Evolutionary conservation across 2,329 filamentous ascomycete species (phyloP), one percentile per base, ranked within the genome.

Genomic region (Tolypocladium nubicola): DNA sequence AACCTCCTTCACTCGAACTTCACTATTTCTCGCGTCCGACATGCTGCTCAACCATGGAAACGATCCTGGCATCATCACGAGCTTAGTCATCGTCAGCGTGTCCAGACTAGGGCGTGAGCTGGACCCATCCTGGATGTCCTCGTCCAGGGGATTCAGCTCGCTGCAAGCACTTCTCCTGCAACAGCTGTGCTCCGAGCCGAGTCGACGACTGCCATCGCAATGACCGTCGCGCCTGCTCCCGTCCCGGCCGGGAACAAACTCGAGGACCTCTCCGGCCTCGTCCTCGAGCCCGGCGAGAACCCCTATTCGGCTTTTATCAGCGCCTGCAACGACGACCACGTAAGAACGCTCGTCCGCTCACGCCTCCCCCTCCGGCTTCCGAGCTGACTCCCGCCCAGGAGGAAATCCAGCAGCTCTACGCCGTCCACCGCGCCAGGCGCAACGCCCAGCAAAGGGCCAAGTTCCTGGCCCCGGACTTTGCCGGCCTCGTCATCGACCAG

Each of bases 391-490:
- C 33, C 38, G 2, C 60, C 4, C 6, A 90, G 87, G 70, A 73
- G 26, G 74, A 85, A 65, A 86, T 96, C 13, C 89, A 92, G 73
- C 71, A 75, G 8, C 79, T 85, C 47, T 97, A 97, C 70, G 76
- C 81, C 13, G 79, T 76, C 1, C 93, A 97, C 68, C 86, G 93
- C 54, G 80, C 75, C 7, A 85, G 81, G 52, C 84, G 93, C 57
- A 96, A 95, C 67, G 77, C 74, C 3, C 85, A 92, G 64, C 91
- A 95, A 69, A 86, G 80, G 62, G 79, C 79, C 13, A 90, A 87
- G 64, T 86, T 97, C 59, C 79, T 95, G 4, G 79, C 85, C 1
- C 61, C 78, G 0, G 79, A 82, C 38, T 96, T 93, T 63, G 67
- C 77, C 1, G 87, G 87, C 58, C 81, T 95, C 65, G 82, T 83